Evolutionary conservation across 139 green algal species (phyloP), one percentile per base, ranked within the genome.

Genomic region (Diplosphaera chodatii): DNA sequence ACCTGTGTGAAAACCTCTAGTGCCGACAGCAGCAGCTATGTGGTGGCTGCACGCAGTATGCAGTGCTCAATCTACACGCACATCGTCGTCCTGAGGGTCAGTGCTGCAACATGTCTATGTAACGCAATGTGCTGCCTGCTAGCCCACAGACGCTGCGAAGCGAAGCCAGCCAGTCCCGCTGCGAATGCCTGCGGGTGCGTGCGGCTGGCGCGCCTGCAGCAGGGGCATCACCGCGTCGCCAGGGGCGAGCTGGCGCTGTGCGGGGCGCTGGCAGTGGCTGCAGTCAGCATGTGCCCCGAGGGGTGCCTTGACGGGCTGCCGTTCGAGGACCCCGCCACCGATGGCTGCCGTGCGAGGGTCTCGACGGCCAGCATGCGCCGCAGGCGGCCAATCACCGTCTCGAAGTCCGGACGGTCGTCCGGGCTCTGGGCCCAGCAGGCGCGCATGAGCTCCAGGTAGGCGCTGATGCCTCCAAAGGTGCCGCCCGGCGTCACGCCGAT

Each of bases 391-490:
- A 91, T 85, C 21, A 93, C 48, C 25, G 85, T 67, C 66, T 91
- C 79, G 80, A 93, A 93, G 23, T 32, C 72, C 1, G 88, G 88
- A 22, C 88, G 74, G 37, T 76, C 69, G 3, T 31, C 30, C 0
- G 77, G 63, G 18, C 80, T 71, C 65, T 80, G 67, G 29, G 73
- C 69, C 88, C 90, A 95, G 78, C 90, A 95, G 8, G 31, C 30
- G 69, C 82, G 55, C 80, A 95, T 90, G n/a, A 95, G 78, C 31
- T 73, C 32, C 32, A 83, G 37, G 68, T 85, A 90, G 27, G 69
- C 77, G 30, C 80, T 72, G 30, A 89, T 66, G 64, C 72, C 81
- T 21, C 62, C 34, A 29, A 82, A 84, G 27, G 32, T 80, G 20
- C 55, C 37, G 29, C 86, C 84, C 0, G 89, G 87, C 56, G 90